phyloP scores from a whole-genome alignment of 257 asterid species.

The Solanum tacnaense region DNA sequence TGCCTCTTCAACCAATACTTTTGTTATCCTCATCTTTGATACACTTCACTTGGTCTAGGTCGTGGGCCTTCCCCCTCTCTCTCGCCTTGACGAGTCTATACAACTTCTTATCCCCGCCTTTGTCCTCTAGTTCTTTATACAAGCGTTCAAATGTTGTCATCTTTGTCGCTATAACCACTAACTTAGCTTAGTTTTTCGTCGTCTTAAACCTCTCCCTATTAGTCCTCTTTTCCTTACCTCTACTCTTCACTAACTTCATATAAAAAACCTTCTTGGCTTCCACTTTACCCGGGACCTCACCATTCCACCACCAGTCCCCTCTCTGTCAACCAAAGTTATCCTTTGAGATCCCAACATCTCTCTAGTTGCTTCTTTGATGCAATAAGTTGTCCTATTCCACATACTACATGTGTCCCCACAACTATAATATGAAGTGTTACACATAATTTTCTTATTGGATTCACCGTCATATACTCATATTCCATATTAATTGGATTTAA shows the following conservation, averaged over 20 bases:
- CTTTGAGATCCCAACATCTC: background rate
- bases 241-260: background rate
- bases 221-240: background rate
- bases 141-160: background rate
- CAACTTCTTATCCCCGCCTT: background rate
- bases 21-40: background rate
- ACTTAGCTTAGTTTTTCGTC: background rate
- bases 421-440: background rate
- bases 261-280: background rate
- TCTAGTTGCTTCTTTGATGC: background rate
- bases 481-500: background rate
- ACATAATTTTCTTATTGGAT: background rate
- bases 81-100: background rate
- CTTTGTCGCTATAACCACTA: background rate
- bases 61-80: background rate
- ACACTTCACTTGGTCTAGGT: background rate
- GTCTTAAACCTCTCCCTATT: background rate
- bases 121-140: background rate
- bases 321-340: background rate
- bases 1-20: background rate
- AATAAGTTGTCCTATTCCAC: background rate
- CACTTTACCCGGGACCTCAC: background rate
- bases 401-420: background rate
- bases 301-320: background rate
- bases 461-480: background rate